A percentile compares a stretch with the other conserved stretches of the same genome.
Conservation (phyloP, 179 eudicot species). For the Carnegiea gigantea region DNA sequence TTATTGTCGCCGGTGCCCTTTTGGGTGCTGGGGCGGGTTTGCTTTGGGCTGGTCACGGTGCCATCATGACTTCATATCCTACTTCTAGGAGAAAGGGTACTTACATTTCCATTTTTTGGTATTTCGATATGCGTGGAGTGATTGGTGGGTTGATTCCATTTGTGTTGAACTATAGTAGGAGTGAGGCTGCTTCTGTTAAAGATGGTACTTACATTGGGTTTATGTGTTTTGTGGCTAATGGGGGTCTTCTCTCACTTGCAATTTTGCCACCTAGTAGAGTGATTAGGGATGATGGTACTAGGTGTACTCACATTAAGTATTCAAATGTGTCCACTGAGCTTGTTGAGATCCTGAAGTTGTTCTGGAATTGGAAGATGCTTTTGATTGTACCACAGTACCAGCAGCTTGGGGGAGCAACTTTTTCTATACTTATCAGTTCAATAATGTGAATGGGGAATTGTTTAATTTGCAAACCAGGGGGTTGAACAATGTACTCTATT, state of each 20-base stretch:
- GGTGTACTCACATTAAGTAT: conserved; percentile 65
- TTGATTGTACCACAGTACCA: conserved; percentile 67
- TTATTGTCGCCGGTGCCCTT: conserved; percentile 63
- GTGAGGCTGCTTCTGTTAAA: conserved; percentile 63
- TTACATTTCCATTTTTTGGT: conserved; percentile 79
- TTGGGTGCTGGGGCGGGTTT: conserved; percentile 89
- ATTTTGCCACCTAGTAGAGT: conserved; percentile 76
- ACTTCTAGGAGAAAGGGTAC: conserved; percentile 63
- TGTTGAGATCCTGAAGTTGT: conserved; percentile 60
- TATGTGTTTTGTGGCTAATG: conserved; percentile 79
- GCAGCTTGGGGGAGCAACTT: conserved; percentile 90
- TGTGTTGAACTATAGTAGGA: conserved; percentile 56
- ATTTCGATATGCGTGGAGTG: conserved; percentile 90
- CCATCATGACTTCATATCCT: conserved; percentile 94
- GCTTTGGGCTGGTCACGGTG: conserved; percentile 96
- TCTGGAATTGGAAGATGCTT: conserved; percentile 84
- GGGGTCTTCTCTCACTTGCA: conserved; percentile 53
- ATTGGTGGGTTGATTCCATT: conserved; percentile 90
- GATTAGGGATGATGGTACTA: conserved; percentile 76
- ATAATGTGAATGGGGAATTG: conserved; percentile 82
- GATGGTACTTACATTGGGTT: conserved; percentile 93
- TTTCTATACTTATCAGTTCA: conserved; percentile 89
- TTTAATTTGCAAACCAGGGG: conserved; percentile 84
- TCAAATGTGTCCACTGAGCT: conserved; percentile 65
- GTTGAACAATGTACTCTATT: conserved; percentile 82